phyloP scores from a whole-genome alignment of 1,284 basidiomycete genomes.

The Thecaphora thlaspeos region DNA sequence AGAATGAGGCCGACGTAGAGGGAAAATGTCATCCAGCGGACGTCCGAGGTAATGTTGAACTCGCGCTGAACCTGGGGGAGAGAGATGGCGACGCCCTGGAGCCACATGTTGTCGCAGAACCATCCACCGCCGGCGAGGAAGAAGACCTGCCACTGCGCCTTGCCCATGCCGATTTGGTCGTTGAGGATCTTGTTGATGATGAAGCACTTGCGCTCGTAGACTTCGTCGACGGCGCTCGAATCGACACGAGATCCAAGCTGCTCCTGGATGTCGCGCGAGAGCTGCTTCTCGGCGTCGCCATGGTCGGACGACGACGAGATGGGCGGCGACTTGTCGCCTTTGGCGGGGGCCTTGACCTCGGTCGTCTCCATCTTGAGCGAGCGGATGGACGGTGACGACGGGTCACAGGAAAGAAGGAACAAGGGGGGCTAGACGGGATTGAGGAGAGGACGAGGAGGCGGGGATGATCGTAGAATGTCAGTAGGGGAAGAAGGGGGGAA shows the following conservation, averaged over 20 bases:
- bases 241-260: conserved; percentile 20
- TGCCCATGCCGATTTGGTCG: conserved; percentile 55
- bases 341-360: not conserved
- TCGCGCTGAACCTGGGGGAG: conserved; percentile 49
- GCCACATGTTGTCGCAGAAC: conserved; percentile 53
- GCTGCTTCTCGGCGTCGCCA: conserved; percentile 30
- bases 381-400: too few relatives aligned
- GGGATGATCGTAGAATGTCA: not conserved
- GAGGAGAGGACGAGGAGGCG: too few relatives aligned
- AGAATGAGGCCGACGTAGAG: conserved; percentile 52
- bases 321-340: conserved; percentile 11
- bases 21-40: conserved; percentile 50
- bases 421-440: too few relatives aligned
- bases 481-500: not conserved
- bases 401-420: too few relatives aligned
- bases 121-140: conserved; percentile 47
- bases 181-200: conserved; percentile 56
- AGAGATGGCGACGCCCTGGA: conserved; percentile 54
- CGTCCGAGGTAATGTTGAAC: conserved; percentile 34
- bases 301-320: conserved; percentile 25
- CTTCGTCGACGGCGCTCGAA: conserved; percentile 37
- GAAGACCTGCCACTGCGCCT: conserved; percentile 47
- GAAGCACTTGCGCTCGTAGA: conserved; percentile 53
- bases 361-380: too few relatives aligned
- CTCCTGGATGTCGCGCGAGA: conserved; percentile 23